Percentiles rank a stretch among this genome's conserved stretches.
Evolutionary conservation across 768 basidiomycete species (phyloP).

Genomic region (Tubosaeta sp.): DNA sequence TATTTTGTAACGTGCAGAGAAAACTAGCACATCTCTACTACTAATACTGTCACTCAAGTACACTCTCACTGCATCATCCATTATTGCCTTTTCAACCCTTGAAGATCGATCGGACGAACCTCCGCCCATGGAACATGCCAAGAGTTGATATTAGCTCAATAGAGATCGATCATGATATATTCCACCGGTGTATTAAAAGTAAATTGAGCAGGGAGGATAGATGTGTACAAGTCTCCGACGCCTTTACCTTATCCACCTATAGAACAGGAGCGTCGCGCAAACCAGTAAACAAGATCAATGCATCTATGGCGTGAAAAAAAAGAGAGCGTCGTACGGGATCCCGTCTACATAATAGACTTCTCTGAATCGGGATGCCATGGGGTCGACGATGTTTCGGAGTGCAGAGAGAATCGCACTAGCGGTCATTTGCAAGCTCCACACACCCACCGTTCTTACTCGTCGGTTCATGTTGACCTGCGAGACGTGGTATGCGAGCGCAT

Average conservation of each 20-base stretch:
- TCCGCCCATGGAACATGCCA: too few relatives aligned
- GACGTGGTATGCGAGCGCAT: conserved; percentile 93
- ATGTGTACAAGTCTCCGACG: not conserved
- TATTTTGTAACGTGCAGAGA: too few relatives aligned
- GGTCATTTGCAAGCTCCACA: conserved; percentile 95
- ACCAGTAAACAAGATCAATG: conserved; percentile 8
- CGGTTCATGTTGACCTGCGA: conserved; percentile 86
- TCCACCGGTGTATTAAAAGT: too few relatives aligned
- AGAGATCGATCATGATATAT: not conserved
- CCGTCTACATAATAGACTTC: conserved; percentile 31
- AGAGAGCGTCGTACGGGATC: conserved; percentile 28
- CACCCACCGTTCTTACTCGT: conserved; percentile 82
- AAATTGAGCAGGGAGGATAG: not conserved
- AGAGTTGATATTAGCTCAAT: not conserved
- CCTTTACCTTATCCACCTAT: conserved; percentile 2
- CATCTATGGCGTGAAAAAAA: conserved; percentile 20
- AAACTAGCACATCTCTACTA: too few relatives aligned
- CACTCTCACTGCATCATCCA: too few relatives aligned
- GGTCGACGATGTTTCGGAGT: conserved; percentile 73
- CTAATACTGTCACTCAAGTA: too few relatives aligned
- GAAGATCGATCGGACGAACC: too few relatives aligned
- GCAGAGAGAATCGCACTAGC: conserved; percentile 82
- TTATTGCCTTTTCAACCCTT: too few relatives aligned
- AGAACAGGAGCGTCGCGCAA: not conserved
- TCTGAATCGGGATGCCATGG: conserved; percentile 34